Evolutionary conservation across 1,284 basidiomycete species (phyloP), one percentile per base, ranked within the genome.

Genomic region (Leucoagaricus sp.): DNA sequence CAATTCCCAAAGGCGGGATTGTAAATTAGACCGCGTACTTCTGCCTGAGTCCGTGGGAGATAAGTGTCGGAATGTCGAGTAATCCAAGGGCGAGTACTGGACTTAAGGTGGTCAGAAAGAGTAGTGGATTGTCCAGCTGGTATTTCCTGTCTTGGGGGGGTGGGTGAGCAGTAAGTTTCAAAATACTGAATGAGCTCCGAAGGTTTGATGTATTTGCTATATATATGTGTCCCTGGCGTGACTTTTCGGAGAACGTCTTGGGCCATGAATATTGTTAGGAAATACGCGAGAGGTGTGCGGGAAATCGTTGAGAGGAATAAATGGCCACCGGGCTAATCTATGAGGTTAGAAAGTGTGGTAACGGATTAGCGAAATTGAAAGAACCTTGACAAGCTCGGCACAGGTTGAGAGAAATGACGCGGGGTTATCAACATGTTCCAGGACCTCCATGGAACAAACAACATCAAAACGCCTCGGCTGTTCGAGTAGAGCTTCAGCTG

Each of bases 341-440:
- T 6, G 10, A 33, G 21, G 26, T 49, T 26, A 49, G 53, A 12
- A 10, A 23, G 25, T 2, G 23, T 19, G 38, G 26, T 55, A 29
- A 58, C 45, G 15, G 49, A 13, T 41, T 45, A 23, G 26, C 42
- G 3, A 12, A 10, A 34, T 29, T 25, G 15, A 3, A 67, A 81
- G 49, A 59, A 93, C 94, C 75, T 95, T 97, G 61, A 96, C 85
- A 49, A 97, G 81, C 59, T 89, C 80, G 0, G 91, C 89, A 61
- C 94, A 89, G 47, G 88, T 87, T 45, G 83, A 77, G 50, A 98
- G 78, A 71, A 99, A 99, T 6, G 82, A 81, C 10, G 85, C 79
- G 0, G 97, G 96, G 64, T 95, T 87, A 67, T 97, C 91, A 58
- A 99, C 97, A 68, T 99, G 97, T 75, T 99, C 97, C 42, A 99